phyloP scores from a whole-genome alignment of 495 filamentous ascomycete genomes.

The Beverwykella pulmonaria region DNA sequence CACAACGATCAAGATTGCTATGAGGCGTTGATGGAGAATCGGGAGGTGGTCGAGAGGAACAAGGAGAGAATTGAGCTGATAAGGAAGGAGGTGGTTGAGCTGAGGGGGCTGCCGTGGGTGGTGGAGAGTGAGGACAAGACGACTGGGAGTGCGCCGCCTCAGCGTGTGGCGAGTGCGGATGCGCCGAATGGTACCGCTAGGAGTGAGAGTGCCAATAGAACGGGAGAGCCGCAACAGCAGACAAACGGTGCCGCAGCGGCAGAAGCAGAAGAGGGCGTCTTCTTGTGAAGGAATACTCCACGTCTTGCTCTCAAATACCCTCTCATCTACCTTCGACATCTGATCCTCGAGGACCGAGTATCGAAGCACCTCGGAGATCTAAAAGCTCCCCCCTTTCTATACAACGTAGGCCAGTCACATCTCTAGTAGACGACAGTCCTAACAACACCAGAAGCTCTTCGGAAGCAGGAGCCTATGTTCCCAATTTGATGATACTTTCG shows the following conservation, averaged over 20 bases:
- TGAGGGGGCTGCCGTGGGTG: slow-evolving; percentile 65
- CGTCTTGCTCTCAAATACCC: neutral
- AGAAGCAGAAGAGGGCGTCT: neutral
- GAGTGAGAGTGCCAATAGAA: neutral
- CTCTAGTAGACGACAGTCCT: neutral
- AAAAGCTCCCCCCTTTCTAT: neutral
- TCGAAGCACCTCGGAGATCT: neutral
- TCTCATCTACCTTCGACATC: neutral
- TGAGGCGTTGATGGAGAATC: slow-evolving; percentile 76
- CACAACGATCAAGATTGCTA: slow-evolving; percentile 65
- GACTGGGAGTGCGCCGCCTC: neutral
- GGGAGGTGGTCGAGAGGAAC: slow-evolving; percentile 72
- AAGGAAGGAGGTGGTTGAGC: slow-evolving; percentile 69
- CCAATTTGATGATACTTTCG: neutral
- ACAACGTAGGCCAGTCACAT: neutral
- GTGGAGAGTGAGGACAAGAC: slow-evolving; percentile 9
- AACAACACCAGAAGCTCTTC: neutral
- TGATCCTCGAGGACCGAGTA: neutral
- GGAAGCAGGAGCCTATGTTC: neutral
- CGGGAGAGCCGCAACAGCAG: neutral
- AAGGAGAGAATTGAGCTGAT: slow-evolving; percentile 68
- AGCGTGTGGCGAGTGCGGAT: neutral
- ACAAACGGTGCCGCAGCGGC: neutral
- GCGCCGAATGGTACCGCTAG: neutral
- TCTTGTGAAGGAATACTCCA: neutral